Base-by-base conservation (phyloP, 768 basidiomycete genomes). In the Sutorius australiensis region DNA sequence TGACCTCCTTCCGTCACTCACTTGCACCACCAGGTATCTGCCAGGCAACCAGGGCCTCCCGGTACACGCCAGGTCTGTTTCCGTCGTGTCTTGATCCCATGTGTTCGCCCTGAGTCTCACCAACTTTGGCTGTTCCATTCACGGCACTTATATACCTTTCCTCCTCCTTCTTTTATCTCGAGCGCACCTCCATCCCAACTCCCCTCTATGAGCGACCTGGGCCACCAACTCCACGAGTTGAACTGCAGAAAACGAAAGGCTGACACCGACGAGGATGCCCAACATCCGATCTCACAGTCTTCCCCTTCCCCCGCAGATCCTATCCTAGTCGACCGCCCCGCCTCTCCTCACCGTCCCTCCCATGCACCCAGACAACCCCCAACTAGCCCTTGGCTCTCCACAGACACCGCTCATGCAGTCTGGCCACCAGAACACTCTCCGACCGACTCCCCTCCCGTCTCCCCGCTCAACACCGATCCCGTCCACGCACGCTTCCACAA, bases 161-260 rank as follows among this genome's bases (percentile, higher is more conserved):
- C 49, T 27, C 50, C 53, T 33, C 32, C 34, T 49, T 46, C 43
- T 57, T 34, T 56, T 60, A 54, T 58, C 58, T 51, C 42, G 48
- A 48, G 38, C 40, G 1, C 41, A 30, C 51, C 51, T 51, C 60
- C 63, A n/a, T 24, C 24, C 59, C 41, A n/a, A 27, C 21, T 11
- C 55, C 52, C 61, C 62, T 63, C 55, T 55, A 86, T 87, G 83
- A 82, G 85, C 73, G 77, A 83, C 75, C 75, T 82, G 58, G 76
- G 80, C 61, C 80, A 83, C 56, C 73, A 77, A 50, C 68, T 72
- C 59, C 77, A 78, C 54, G 61, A 77, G 72, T 46, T 67, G 49
- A 70, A 78, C 77, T 75, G 76, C 65, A 78, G 82, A 65, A 89
- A 89, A 70, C 82, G 87, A 60, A 89, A 89, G 71, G 79, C 83